Evolutionary conservation across 139 green algal species (phyloP).

Genomic region (Desmodesmus armatus): DNA sequence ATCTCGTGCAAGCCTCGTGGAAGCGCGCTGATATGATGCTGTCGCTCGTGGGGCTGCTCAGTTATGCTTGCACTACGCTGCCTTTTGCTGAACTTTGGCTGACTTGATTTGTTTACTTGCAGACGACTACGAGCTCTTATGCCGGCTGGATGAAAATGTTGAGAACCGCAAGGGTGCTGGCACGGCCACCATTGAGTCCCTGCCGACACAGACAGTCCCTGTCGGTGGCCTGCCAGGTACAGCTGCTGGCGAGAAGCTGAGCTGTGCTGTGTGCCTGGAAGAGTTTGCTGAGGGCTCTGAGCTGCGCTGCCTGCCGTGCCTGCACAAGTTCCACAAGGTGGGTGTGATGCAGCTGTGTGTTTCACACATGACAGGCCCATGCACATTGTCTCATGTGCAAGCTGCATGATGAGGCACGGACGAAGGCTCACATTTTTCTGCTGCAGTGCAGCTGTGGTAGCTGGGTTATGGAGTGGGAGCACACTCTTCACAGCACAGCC

Average conservation of each 20-base stretch:
- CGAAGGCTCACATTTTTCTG: too few relatives aligned
- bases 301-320: constrained; percentile 60
- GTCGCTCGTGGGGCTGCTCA: too few relatives aligned
- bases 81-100: not conserved
- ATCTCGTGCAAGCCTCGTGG: too few relatives aligned
- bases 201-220: constrained; percentile 50
- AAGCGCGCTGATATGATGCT: too few relatives aligned
- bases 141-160: constrained; percentile 70
- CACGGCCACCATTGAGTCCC: constrained; percentile 50
- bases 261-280: constrained; percentile 62
- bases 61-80: too few relatives aligned
- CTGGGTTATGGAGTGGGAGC: too few relatives aligned
- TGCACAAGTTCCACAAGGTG: constrained; percentile 47
- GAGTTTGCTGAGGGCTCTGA: constrained; percentile 63
- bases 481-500: too few relatives aligned
- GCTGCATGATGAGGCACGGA: too few relatives aligned
- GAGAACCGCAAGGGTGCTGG: constrained; percentile 71
- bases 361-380: too few relatives aligned
- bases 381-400: too few relatives aligned
- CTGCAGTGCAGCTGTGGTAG: too few relatives aligned
- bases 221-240: not conserved
- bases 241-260: constrained; percentile 33
- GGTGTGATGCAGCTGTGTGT: too few relatives aligned
- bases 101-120: not conserved
- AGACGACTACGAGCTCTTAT: constrained; percentile 79